These are phyloP conservation scores for Wolfiporia cocos DNA, from an alignment of 1,284 basidiomycete species.

Conservation along the genomic window DNA sequence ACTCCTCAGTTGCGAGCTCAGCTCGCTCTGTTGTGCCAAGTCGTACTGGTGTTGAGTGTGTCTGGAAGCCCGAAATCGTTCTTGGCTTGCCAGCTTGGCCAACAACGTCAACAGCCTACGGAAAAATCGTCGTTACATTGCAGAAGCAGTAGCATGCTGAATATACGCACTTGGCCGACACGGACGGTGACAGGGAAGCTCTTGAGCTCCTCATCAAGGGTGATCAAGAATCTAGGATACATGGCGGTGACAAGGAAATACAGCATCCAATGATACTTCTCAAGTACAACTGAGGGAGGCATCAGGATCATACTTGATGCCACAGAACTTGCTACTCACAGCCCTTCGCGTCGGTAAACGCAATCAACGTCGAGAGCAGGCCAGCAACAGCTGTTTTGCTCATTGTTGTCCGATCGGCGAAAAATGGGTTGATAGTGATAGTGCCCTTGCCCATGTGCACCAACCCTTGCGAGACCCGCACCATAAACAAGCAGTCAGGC, in stretches of 20 bases:
- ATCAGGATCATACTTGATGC: not conserved
- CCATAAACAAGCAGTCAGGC: conserved; percentile 95
- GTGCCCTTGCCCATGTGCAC: conserved; percentile 99
- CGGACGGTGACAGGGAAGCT: conserved; percentile 87
- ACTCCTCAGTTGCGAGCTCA: conserved; percentile 96
- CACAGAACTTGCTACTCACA: conserved; percentile 57
- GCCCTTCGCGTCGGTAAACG: conserved; percentile 90
- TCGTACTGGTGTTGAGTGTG: conserved; percentile 93
- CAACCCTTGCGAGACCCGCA: conserved; percentile 92
- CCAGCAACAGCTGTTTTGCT: conserved; percentile 89
- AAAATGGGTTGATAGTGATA: conserved; percentile 97
- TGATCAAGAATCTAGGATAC: conserved; percentile 98
- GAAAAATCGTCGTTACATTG: conserved; percentile 6
- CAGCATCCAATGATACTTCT: conserved; percentile 98
- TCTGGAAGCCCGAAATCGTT: conserved; percentile 94
- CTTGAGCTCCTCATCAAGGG: conserved; percentile 88
- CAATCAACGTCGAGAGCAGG: conserved; percentile 80
- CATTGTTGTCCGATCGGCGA: conserved; percentile 89
- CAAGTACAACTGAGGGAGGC: conserved; percentile 68
- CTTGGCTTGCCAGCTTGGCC: conserved; percentile 90
- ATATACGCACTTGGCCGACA: conserved; percentile 74
- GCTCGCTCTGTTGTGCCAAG: conserved; percentile 91
- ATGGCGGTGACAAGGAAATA: conserved; percentile 94
- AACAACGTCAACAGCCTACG: conserved; percentile 83
- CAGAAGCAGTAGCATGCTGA: not conserved